These are phyloP conservation scores for Niveomyces coronatus DNA, from an alignment of 2,329 filamentous ascomycete species.

Conservation along the genomic window DNA sequence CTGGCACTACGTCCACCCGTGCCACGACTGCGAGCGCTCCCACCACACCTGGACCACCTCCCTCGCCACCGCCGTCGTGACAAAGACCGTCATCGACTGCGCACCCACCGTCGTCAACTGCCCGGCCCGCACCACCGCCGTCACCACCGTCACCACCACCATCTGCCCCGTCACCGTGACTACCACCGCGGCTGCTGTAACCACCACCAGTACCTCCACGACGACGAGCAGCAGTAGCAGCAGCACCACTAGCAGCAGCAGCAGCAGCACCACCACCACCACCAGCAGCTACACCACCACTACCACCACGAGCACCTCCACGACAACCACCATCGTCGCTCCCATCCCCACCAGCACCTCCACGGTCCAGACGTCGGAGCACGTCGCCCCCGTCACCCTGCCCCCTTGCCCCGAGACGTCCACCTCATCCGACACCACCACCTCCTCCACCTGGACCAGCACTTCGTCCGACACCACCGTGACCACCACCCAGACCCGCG, in stretches of 20 bases:
- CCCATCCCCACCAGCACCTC: not conserved
- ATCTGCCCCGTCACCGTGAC: conserved; percentile 26
- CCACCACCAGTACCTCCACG: too few relatives aligned
- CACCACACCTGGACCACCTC: conserved; percentile 29
- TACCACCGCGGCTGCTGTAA: conserved; percentile 4
- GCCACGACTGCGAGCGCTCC: conserved; percentile 17
- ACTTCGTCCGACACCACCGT: not conserved
- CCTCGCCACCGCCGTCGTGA: conserved; percentile 29
- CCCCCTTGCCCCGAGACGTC: conserved; percentile 4
- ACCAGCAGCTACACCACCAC: conserved; percentile 8
- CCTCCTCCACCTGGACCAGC: not conserved
- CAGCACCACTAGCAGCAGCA: too few relatives aligned
- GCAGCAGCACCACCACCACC: not conserved
- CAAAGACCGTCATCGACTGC: conserved; percentile 31
- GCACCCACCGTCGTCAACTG: conserved; percentile 25
- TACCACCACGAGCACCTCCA: not conserved
- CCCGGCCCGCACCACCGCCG: conserved; percentile 29
- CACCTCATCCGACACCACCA: conserved; percentile 8
- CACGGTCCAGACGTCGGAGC: not conserved
- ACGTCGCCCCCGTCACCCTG: not conserved
- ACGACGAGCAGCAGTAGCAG: too few relatives aligned
- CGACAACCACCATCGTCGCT: conserved; percentile 8
- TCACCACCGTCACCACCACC: conserved; percentile 30
- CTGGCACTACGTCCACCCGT: conserved; percentile 28
- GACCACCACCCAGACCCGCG: conserved; percentile 5